Conservation (phyloP, 2,329 filamentous ascomycete species). For the Coniochaeta sp. region DNA sequence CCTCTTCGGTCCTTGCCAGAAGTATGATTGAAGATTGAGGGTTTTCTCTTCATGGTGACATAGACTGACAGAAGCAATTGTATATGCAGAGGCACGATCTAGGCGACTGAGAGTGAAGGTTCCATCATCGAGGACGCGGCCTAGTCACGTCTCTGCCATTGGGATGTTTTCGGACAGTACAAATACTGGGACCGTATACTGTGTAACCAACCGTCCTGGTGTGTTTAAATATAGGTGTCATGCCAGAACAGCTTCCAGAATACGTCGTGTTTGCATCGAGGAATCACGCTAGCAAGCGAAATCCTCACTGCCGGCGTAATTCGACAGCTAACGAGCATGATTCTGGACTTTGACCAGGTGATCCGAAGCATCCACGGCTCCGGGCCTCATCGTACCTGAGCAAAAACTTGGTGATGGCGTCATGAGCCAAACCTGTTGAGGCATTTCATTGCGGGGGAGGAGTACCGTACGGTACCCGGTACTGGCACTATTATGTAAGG, state of each 20-base stretch:
- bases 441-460: background rate
- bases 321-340: too few species aligned
- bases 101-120: background rate
- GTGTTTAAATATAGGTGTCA: too few species aligned
- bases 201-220: too few species aligned
- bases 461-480: background rate
- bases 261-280: too few species aligned
- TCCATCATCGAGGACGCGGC: background rate
- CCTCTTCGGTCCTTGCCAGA: background rate
- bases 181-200: background rate
- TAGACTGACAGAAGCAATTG: background rate
- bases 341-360: background rate
- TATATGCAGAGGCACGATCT: background rate
- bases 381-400: background rate
- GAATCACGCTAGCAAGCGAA: too few species aligned
- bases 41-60: too few species aligned
- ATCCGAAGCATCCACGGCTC: background rate
- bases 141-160: background rate
- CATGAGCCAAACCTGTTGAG: conserved; percentile 1
- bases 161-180: background rate
- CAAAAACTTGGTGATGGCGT: background rate
- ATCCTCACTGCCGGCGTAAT: too few species aligned
- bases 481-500: background rate
- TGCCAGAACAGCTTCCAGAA: too few species aligned
- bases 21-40: background rate